Base-by-base conservation (phyloP, 768 basidiomycete genomes). In the Suillus hirtellus region DNA sequence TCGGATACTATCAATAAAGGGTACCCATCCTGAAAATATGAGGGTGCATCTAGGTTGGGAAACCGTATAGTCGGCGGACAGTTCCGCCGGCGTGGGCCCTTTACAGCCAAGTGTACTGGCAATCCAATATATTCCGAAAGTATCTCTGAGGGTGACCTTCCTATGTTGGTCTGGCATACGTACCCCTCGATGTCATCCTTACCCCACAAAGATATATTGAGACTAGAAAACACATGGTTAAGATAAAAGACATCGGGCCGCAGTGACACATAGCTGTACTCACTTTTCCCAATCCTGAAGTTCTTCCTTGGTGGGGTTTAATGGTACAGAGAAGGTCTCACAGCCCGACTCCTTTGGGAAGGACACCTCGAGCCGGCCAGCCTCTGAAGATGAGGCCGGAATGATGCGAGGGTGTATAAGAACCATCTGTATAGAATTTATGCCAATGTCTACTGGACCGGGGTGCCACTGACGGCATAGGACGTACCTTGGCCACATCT, bases 1-100 rank as follows among this genome's bases (percentile, higher is more conserved):
- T 88, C 84, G 27, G 87, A 88, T 34, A 89, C 76, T 7, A 93
- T 69, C 40, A 90, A 74, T 56, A 93, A 68, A 1, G 91, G 90
- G 70, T 85, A 93, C 61, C 84, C 86, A 65, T 92, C 91, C 72
- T 92, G 88, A 71, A 82, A 90, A 63, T 82, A 77, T 5, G 84
- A 76, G 15, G 80, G 82, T 3, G 84, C 85, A 35, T 82, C 75
- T 59, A 91, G 75, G n/a, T 82, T 69, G 6, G 90, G 89, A 67
- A 86, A 88, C 24, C 78, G 74, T 7, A 61, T 34, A 2, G 89
- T 88, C 11, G 87, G 80, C 31, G 75, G 76, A 59, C 84, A 82
- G 0, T 61, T 63, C 10, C 91, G 86, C 34, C 80, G 77, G 24
- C 73, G 73, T 1, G 84, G 83, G 19, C 91, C 91, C 70, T 92